Conservation (phyloP, 2,329 filamentous ascomycete genomes). For the Ceratocystis harringtonii region DNA sequence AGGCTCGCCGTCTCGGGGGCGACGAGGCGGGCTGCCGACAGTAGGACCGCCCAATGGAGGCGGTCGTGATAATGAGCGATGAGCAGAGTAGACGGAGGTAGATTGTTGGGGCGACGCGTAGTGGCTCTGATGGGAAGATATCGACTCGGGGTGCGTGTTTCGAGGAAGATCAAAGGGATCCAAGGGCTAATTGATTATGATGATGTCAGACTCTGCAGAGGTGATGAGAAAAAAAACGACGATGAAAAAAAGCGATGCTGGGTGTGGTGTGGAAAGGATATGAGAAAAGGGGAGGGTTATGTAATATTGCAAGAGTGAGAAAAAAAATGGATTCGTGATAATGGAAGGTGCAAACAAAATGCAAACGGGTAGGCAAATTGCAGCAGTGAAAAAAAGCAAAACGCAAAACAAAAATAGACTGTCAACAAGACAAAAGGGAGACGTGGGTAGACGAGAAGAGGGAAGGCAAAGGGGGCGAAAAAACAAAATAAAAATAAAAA, state of each 20-base stretch:
- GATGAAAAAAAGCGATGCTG: not conserved
- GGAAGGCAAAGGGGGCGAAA: slow-evolving; percentile 16
- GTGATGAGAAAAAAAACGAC: not conserved
- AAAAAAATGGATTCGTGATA: slow-evolving; percentile 16
- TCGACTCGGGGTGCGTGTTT: slow-evolving; percentile 9
- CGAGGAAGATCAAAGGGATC: slow-evolving; percentile 4
- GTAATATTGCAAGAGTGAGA: not conserved
- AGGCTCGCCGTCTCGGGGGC: slow-evolving; percentile 18
- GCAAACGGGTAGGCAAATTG: slow-evolving; percentile 7
- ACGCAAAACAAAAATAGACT: slow-evolving; percentile 14
- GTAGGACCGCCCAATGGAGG: slow-evolving; percentile 18
- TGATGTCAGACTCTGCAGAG: not conserved
- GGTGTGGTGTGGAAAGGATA: not conserved
- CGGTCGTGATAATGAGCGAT: slow-evolving; percentile 33
- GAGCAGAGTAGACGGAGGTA: slow-evolving; percentile 30
- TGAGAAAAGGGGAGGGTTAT: not conserved
- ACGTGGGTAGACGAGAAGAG: slow-evolving; percentile 8
- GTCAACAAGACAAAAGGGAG: slow-evolving; percentile 17
- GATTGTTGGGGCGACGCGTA: slow-evolving; percentile 34
- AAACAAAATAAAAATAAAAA: not conserved
- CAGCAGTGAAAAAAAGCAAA: slow-evolving; percentile 9
- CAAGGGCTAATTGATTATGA: not conserved
- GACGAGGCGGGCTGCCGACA: slow-evolving; percentile 10
- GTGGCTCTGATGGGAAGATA: slow-evolving; percentile 22
- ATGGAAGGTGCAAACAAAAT: slow-evolving; percentile 11